Evolutionary conservation across 1,284 basidiomycete genomes (phyloP).

Genomic region (Mycosarcoma mackinlayi): DNA sequence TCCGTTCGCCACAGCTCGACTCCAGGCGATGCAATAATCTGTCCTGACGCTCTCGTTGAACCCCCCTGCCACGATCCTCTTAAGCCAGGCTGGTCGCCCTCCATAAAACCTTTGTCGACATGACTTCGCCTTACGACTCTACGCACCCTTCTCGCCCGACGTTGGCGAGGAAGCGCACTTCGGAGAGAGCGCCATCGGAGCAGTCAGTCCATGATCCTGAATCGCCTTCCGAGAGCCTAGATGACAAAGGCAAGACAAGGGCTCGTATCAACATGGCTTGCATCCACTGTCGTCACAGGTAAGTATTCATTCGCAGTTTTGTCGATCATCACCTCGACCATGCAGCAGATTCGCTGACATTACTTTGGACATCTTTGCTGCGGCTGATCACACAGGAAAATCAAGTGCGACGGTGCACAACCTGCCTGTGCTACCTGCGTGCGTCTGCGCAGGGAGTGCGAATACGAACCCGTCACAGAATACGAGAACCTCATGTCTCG

Average conservation of each 20-base stretch:
- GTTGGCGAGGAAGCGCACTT: slow-evolving; percentile 34
- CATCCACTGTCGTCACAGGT: slow-evolving; percentile 62
- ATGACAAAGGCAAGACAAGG: slow-evolving; percentile 39
- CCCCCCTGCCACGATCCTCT: not conserved
- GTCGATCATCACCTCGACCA: not conserved
- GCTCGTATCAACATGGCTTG: slow-evolving; percentile 61
- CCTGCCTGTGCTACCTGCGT: slow-evolving; percentile 59
- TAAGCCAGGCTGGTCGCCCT: not conserved
- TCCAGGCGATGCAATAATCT: too few relatives aligned
- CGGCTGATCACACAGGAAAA: slow-evolving; percentile 42
- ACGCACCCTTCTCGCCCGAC: slow-evolving; percentile 31
- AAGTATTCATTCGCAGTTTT: slow-evolving; percentile 2
- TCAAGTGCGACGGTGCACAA: slow-evolving; percentile 60
- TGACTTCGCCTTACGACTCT: slow-evolving; percentile 27
- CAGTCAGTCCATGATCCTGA: slow-evolving; percentile 6
- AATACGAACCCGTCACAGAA: slow-evolving; percentile 61
- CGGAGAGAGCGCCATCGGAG: slow-evolving; percentile 14
- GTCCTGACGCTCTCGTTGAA: too few relatives aligned
- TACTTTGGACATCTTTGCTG: not conserved
- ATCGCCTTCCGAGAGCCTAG: slow-evolving; percentile 36
- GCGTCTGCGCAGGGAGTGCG: slow-evolving; percentile 56
- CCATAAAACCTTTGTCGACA: not conserved
- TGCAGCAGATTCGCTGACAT: not conserved
- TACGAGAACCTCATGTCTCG: slow-evolving; percentile 61
- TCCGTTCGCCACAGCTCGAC: too few relatives aligned